Evolutionary conservation across 2,329 filamentous ascomycete species (phyloP).

Genomic region (Aspergillus sp.): DNA sequence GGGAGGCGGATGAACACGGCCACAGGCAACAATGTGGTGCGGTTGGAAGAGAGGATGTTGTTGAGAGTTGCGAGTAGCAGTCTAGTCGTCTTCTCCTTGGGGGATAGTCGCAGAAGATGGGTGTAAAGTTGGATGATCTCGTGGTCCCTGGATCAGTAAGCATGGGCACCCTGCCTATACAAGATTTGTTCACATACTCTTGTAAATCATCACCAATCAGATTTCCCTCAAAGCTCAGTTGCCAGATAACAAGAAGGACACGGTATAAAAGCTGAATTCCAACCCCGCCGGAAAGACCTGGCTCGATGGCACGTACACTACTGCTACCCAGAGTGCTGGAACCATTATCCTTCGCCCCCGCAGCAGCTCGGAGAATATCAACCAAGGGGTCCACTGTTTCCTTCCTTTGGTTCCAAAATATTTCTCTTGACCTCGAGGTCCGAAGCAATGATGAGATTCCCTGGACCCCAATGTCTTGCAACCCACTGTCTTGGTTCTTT

Average conservation of each 20-base stretch:
- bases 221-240: slow-evolving; percentile 81
- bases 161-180: slow-evolving; percentile 6
- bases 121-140: slow-evolving; percentile 88
- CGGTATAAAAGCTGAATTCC: slow-evolving; percentile 92
- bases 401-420: slow-evolving; percentile 87
- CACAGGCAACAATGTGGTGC: slow-evolving; percentile 65
- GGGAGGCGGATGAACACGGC: slow-evolving; percentile 83
- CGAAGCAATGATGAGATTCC: slow-evolving; percentile 82
- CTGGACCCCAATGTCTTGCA: slow-evolving; percentile 94
- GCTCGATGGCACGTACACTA: slow-evolving; percentile 59
- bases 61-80: slow-evolving; percentile 83
- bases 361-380: slow-evolving; percentile 70
- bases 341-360: slow-evolving; percentile 68
- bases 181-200: slow-evolving; percentile 20
- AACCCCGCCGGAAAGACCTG: slow-evolving; percentile 66
- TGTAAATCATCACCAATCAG: slow-evolving; percentile 75
- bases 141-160: slow-evolving; percentile 63
- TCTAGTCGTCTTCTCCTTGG: slow-evolving; percentile 96
- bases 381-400: slow-evolving; percentile 80
- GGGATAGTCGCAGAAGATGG: slow-evolving; percentile 85
- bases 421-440: slow-evolving; percentile 65
- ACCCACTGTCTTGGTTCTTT: slow-evolving; percentile 78
- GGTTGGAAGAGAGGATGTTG: slow-evolving; percentile 77
- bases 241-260: slow-evolving; percentile 89
- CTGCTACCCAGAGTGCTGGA: slow-evolving; percentile 54